Evolutionary conservation across 2,329 filamentous ascomycete genomes (phyloP).

Genomic region (Beauveria sp.): DNA sequence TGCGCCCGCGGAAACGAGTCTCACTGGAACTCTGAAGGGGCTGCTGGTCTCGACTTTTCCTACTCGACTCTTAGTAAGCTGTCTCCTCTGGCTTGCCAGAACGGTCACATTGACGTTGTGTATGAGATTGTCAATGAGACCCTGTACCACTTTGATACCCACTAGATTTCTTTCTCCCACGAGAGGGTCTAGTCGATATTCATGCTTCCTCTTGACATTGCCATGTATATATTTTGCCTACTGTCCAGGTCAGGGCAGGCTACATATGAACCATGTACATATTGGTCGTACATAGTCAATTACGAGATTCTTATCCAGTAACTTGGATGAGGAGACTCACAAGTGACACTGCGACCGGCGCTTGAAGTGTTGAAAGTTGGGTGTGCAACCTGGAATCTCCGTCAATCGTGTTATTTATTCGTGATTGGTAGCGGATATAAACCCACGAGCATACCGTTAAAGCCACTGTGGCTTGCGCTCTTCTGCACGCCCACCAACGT

Average conservation of each 20-base stretch:
- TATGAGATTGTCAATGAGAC: constrained; percentile 16
- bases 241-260: too few species aligned
- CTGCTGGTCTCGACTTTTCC: constrained; percentile 15
- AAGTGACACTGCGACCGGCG: too few species aligned
- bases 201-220: background rate
- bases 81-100: constrained; percentile 11
- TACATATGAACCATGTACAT: background rate
- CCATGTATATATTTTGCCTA: background rate
- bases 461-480: too few species aligned
- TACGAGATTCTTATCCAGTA: too few species aligned
- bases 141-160: constrained; percentile 14
- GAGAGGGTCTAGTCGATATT: too few species aligned
- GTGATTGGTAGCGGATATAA: too few species aligned
- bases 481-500: too few species aligned
- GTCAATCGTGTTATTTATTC: too few species aligned
- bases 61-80: constrained; percentile 10
- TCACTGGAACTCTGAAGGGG: constrained; percentile 13
- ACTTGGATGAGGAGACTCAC: too few species aligned
- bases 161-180: background rate
- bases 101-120: constrained; percentile 13
- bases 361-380: too few species aligned
- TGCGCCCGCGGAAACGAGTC: constrained; percentile 11
- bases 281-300: background rate
- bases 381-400: too few species aligned
- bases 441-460: too few species aligned